phyloP scores from a whole-genome alignment of 2,329 filamentous ascomycete species.

The Aspergillus sp. region DNA sequence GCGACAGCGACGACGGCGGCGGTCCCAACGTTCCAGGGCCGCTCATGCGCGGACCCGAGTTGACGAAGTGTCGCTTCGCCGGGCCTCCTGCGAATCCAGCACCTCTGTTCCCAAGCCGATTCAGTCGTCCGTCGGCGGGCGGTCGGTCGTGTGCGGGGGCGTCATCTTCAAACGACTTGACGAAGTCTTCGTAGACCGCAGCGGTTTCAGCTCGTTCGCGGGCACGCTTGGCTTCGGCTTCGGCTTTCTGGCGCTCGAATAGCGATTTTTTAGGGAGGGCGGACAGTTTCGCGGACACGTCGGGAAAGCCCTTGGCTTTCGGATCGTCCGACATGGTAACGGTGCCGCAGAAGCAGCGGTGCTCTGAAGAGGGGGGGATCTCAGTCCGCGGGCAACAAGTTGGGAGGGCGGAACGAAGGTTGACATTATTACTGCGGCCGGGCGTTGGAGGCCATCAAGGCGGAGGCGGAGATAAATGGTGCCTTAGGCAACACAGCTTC shows the following conservation, averaged over 20 bases:
- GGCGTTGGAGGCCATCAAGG: slow-evolving; percentile 9
- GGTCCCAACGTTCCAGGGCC: slow-evolving; percentile 51
- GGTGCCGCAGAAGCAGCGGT: slow-evolving; percentile 24
- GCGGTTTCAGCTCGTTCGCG: slow-evolving; percentile 85
- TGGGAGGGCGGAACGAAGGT: background rate
- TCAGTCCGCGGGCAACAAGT: background rate
- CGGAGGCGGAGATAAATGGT: slow-evolving; percentile 16
- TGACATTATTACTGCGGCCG: background rate
- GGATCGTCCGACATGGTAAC: slow-evolving; percentile 38
- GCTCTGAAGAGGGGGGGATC: slow-evolving; percentile 2
- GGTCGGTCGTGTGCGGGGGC: slow-evolving; percentile 17
- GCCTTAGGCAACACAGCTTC: slow-evolving; percentile 13
- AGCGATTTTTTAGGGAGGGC: slow-evolving; percentile 80
- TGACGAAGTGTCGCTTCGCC: slow-evolving; percentile 63
- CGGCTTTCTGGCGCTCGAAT: slow-evolving; percentile 85
- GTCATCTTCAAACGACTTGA: slow-evolving; percentile 65
- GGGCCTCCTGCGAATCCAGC: slow-evolving; percentile 39
- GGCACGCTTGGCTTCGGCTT: slow-evolving; percentile 82
- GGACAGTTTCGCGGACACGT: slow-evolving; percentile 73
- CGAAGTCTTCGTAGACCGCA: slow-evolving; percentile 82
- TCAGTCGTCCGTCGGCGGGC: slow-evolving; percentile 23
- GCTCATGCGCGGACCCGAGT: slow-evolving; percentile 47
- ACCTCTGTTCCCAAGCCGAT: slow-evolving; percentile 32
- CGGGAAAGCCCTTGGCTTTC: slow-evolving; percentile 58
- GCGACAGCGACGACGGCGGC: slow-evolving; percentile 38